Conservation (phyloP, 148 eudicot species). For the Chenopodium quinoa region DNA sequence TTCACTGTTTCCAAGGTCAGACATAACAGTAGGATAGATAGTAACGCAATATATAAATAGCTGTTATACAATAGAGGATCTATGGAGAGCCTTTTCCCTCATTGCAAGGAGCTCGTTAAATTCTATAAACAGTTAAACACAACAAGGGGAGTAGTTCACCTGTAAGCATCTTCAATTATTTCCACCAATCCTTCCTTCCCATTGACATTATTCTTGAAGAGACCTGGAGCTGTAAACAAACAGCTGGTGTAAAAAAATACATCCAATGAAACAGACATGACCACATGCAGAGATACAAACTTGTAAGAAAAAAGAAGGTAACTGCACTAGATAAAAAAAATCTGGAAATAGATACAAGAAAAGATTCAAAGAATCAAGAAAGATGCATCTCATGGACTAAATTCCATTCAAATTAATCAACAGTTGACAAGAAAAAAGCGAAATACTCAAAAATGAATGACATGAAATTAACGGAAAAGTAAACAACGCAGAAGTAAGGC, state of each 20-base stretch:
- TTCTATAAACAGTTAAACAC: background rate
- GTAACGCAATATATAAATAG: background rate
- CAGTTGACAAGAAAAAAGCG: background rate
- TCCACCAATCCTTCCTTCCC: constrained; percentile 40
- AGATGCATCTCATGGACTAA: background rate
- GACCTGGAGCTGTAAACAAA: constrained; percentile 40
- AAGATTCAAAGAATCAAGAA: background rate
- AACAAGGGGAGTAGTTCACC: constrained; percentile 21
- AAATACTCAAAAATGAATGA: background rate
- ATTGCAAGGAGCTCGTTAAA: background rate
- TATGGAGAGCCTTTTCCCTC: background rate
- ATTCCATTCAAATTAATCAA: background rate
- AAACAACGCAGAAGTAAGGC: background rate
- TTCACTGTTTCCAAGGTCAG: background rate
- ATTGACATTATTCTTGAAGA: constrained; percentile 32
- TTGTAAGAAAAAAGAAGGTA: background rate
- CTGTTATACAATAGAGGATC: background rate
- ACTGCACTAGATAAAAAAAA: background rate
- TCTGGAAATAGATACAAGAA: background rate
- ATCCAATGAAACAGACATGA: background rate
- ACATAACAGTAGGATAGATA: background rate
- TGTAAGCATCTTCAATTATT: constrained; percentile 39
- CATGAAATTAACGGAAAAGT: background rate
- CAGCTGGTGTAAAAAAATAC: constrained; percentile 13
- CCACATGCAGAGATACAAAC: background rate